Base-by-base conservation (phyloP, 148 eudicot genomes). In the Dianthus caryophyllus region DNA sequence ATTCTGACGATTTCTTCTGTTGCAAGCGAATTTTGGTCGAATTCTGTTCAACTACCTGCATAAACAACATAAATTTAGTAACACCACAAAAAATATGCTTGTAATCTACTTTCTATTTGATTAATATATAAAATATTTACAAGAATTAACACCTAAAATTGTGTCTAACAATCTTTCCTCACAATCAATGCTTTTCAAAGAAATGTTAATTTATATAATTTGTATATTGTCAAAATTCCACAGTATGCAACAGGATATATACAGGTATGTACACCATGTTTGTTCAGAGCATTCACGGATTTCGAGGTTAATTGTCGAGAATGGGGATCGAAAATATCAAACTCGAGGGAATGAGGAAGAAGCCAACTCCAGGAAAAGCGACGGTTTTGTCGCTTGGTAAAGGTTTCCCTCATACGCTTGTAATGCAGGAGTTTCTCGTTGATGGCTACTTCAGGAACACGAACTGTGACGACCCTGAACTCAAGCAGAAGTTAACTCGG, bases 371-470 rank as follows among this genome's bases (percentile, higher is more conserved):
- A 0, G 92, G 87, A 36, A 94, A 84, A 70, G 97, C 99, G 27
- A 81, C 93, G 10, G 83, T 94, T 68, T 63, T 94, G 4, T 83
- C 93, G 39, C 84, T 94, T 55, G 99, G 99, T 24, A 94, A 94
- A 72, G 99, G 96, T 26, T 94, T 94, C 51, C 99, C 99, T 61
- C 97, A 90, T 74, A 97, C 91, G 75, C 96, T 94, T 66, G 96
- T 94, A 14, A 88, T 94, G 96, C 99, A 94, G 48, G 99, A 94
- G 65, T 83, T 90, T 70, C 74, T 94, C 54, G 99, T 84, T 66
- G 99, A 94, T 72, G 99, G 90, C 27, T 94, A 94, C 75, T 94
- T 94, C 85, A 88, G 61, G 74, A 87, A 85, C 82, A 90, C 99
- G 71, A 84, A 94, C 64, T 87, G 97, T 64, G 93, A 85, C 67